Conservation (phyloP, 768 basidiomycete genomes). For the Leucocoprinus sp. region DNA sequence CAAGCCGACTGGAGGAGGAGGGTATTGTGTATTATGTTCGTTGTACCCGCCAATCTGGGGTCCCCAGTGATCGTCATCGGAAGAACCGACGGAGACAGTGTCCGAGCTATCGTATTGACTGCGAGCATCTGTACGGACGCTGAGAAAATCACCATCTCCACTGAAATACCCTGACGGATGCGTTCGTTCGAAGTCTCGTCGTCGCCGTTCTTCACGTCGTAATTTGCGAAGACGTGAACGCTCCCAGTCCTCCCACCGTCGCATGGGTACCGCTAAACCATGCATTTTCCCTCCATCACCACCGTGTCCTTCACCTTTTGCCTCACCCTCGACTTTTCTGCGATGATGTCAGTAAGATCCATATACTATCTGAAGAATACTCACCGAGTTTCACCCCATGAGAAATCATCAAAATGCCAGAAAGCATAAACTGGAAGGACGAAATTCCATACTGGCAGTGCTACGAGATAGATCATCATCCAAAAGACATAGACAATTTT, state of each 20-base stretch:
- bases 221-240: slow-evolving; percentile 88
- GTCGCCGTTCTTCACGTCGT: slow-evolving; percentile 75
- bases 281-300: slow-evolving; percentile 45
- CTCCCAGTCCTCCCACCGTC: slow-evolving; percentile 99
- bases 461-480: slow-evolving; percentile 93
- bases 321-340: slow-evolving; percentile 94
- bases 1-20: slow-evolving; percentile 79
- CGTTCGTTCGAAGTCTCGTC: slow-evolving; percentile 72
- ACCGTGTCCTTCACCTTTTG: slow-evolving; percentile 70
- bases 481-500: slow-evolving; percentile 96
- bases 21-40: slow-evolving; percentile 69
- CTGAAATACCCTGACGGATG: slow-evolving; percentile 62
- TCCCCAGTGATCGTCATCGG: slow-evolving; percentile 96
- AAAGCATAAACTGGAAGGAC: slow-evolving; percentile 92
- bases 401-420: slow-evolving; percentile 99
- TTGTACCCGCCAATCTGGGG: slow-evolving; percentile 94
- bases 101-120: slow-evolving; percentile 76
- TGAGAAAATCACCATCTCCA: slow-evolving; percentile 57
- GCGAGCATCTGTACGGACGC: slow-evolving; percentile 41
- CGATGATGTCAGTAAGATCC: slow-evolving; percentile 14
- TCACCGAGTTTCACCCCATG: slow-evolving; percentile 97
- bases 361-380: slow-evolving; percentile 15
- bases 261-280: slow-evolving; percentile 69
- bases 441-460: slow-evolving; percentile 95
- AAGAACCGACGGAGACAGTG: slow-evolving; percentile 70